These are phyloP conservation scores for Naumovozyma baii DNA, from an alignment of 805 yeast genomes.

Conservation along the genomic window DNA sequence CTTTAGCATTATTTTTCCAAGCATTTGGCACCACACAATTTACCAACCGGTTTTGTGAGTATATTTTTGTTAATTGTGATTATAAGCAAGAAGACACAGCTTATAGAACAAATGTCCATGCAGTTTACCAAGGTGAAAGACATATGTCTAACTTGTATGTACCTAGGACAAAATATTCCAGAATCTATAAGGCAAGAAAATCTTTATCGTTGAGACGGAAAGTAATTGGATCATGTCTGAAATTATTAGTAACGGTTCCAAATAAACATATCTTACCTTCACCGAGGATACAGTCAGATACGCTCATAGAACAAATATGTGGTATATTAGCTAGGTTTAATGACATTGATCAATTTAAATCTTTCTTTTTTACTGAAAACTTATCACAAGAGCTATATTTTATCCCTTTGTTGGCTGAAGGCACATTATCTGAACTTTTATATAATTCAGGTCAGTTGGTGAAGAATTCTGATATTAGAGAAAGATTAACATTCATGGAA, in stretches of 20 bases:
- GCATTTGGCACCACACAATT: slow-evolving; percentile 11
- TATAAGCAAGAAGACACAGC: not conserved
- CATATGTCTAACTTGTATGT: slow-evolving; percentile 10
- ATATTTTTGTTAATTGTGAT: slow-evolving; percentile 14
- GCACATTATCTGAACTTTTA: slow-evolving; percentile 10
- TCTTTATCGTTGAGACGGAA: slow-evolving; percentile 18
- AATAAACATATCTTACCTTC: slow-evolving; percentile 8
- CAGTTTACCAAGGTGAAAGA: slow-evolving; percentile 15
- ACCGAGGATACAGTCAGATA: slow-evolving; percentile 11
- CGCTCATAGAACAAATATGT: slow-evolving; percentile 9
- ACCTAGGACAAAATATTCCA: slow-evolving; percentile 7
- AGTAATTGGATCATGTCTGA: slow-evolving; percentile 13
- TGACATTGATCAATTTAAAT: slow-evolving; percentile 12
- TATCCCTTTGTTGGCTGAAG: slow-evolving; percentile 21
- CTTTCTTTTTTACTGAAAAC: slow-evolving; percentile 13
- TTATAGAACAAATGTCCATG: slow-evolving; percentile 8
- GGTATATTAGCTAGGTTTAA: slow-evolving; percentile 9
- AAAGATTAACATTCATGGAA: slow-evolving; percentile 4
- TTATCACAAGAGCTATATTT: slow-evolving; percentile 11
- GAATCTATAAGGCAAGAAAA: slow-evolving; percentile 7
- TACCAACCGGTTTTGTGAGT: slow-evolving; percentile 11
- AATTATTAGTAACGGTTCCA: slow-evolving; percentile 14
- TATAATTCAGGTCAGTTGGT: not conserved
- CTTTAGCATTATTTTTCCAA: slow-evolving; percentile 13
- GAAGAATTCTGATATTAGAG: not conserved